Evolutionary conservation across 495 filamentous ascomycete species (phyloP), one percentile per base, ranked within the genome.

Genomic region (Aspergillus hancockii): DNA sequence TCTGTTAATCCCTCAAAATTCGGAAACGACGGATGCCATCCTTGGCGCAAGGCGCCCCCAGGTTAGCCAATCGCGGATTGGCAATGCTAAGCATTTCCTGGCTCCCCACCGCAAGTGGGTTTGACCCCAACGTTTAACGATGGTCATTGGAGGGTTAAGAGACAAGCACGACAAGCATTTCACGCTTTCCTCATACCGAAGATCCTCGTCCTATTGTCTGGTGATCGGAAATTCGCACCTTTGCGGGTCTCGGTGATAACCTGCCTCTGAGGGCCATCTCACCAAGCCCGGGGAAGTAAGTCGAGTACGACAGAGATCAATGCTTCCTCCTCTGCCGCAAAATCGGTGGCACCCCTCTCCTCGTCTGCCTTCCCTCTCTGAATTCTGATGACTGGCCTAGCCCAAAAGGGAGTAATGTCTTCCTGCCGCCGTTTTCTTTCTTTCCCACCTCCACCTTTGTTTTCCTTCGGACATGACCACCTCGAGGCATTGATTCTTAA

Each of bases 131-230:
- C 6, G 13, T 16, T 45, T n/a, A 10, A 8, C 41, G 16, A 45
- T 45, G 10, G 41, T 45, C 18, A 45, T 45, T 45, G 41, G 41
- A 45, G 18, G 19, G 10, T 13, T 45, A 22, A 1, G 14, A 45
- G 18, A 45, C 41, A 45, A 45, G 41, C 41, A 45, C 41, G 41
- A 22, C 41, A 45, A 45, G 41, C 41, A 45, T 45, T 12, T 45
- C 34, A 38, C 8, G 4, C n/a, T 45, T 45, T 21, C 10, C n/a
- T 14, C 14, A 22, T 12, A n/a, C n/a, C n/a, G n/a, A n/a, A n/a
- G n/a, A n/a, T 12, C 4, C 4, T 4, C 21, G 5, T 19, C 4
- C 1, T 19, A 5, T 2, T 45, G 19, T 45, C 41, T 10, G 41
- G n/a, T 45, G 41, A 45, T 22, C 41, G 21, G 5, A 13, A 10